Conservation (phyloP, 768 basidiomycete species). For the Pleurotus sapidus region DNA sequence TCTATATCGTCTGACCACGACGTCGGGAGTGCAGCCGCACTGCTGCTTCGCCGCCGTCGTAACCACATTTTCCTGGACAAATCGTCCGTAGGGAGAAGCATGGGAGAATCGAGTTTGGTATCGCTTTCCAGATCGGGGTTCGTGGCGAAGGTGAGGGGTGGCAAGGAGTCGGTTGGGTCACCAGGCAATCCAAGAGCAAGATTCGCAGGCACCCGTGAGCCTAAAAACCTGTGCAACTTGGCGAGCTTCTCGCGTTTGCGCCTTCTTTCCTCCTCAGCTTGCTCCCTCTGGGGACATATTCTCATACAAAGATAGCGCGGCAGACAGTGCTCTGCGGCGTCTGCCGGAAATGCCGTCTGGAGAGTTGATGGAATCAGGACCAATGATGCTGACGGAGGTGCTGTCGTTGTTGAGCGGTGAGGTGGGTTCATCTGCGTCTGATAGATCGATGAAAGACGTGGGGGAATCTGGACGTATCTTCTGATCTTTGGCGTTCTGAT, state of each 20-base stretch:
- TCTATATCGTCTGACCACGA: conserved; percentile 56
- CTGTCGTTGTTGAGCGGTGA: conserved; percentile 23
- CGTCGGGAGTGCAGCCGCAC: conserved; percentile 42
- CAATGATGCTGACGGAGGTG: conserved; percentile 22
- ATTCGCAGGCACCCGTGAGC: conserved; percentile 72
- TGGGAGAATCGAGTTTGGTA: conserved; percentile 21
- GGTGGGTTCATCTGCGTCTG: conserved; percentile 52
- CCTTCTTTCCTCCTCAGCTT: conserved; percentile 58
- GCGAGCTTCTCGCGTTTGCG: conserved; percentile 75
- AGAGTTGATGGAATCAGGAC: conserved; percentile 16
- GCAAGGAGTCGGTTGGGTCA: conserved; percentile 23
- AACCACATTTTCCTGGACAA: conserved; percentile 37
- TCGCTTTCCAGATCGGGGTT: conserved; percentile 19
- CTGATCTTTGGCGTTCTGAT: conserved; percentile 6
- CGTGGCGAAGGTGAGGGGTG: conserved; percentile 16
- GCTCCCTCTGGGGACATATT: conserved; percentile 49
- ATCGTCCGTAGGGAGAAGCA: conserved; percentile 22
- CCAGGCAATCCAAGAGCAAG: conserved; percentile 53
- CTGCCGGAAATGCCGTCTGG: conserved; percentile 3
- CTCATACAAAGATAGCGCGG: conserved; percentile 46
- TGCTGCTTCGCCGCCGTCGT: conserved; percentile 51
- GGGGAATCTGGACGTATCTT: conserved; percentile 25
- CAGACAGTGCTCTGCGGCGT: conserved; percentile 31
- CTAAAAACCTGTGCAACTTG: conserved; percentile 81
- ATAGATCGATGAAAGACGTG: conserved; percentile 65